These are phyloP conservation scores for Scheffersomyces stambukii DNA, from an alignment of 1,139 yeast species.

Conservation along the genomic window DNA sequence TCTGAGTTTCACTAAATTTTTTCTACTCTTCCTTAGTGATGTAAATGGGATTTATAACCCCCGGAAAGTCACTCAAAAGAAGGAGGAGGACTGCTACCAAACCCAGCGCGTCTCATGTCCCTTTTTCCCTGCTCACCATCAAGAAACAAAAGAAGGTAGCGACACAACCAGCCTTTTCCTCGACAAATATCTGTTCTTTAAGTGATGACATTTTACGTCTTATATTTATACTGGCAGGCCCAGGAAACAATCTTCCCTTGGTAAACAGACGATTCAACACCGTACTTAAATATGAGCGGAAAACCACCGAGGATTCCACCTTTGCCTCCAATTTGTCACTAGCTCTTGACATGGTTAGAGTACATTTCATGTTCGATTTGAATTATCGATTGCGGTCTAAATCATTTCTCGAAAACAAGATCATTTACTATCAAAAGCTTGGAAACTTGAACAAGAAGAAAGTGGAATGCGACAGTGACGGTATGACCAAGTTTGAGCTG, in stretches of 20 bases:
- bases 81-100: slow-evolving; percentile 5
- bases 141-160: no score
- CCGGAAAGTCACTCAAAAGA: slow-evolving; percentile 18
- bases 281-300: slow-evolving; percentile 16
- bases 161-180: no score
- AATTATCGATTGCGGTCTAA: slow-evolving; percentile 16
- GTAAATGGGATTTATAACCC: slow-evolving; percentile 29
- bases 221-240: slow-evolving; percentile 29
- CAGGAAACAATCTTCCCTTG: slow-evolving; percentile 22
- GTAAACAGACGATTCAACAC: slow-evolving; percentile 20
- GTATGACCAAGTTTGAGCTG: no score
- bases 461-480: no score
- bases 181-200: no score
- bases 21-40: not conserved
- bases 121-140: no score
- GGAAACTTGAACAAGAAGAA: no score
- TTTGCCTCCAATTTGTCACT: slow-evolving; percentile 16
- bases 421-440: slow-evolving; percentile 7
- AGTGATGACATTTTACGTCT: no score
- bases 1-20: no score
- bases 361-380: slow-evolving; percentile 17
- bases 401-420: slow-evolving; percentile 8
- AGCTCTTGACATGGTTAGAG: slow-evolving; percentile 12
- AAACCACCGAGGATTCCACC: not conserved
- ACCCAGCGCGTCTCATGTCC: no score